phyloP scores from a whole-genome alignment of 331 rosid species.

The Telfairia occidentalis region DNA sequence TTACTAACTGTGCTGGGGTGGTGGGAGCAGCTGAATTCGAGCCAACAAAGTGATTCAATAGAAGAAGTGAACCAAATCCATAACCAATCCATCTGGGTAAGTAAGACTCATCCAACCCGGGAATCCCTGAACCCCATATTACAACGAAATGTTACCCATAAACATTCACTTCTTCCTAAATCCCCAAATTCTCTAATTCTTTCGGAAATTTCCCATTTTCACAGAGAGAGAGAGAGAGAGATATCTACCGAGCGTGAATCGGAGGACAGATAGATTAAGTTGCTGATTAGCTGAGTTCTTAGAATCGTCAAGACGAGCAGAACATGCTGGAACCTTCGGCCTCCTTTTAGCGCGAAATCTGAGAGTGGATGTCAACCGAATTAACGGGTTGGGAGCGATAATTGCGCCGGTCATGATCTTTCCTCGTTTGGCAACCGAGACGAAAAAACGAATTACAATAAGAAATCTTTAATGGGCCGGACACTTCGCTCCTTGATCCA shows the following conservation, averaged over 20 bases:
- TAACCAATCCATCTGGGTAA: conserved; percentile 96
- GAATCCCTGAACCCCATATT: conserved; percentile 45
- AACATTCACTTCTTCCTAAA: background rate
- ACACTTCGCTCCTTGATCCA: background rate
- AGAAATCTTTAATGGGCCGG: background rate
- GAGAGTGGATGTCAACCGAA: conserved; percentile 17
- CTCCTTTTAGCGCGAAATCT: conserved; percentile 25
- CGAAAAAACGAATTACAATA: background rate
- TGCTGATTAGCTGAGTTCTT: conserved; percentile 30
- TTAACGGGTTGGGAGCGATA: conserved; percentile 21
- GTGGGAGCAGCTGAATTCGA: conserved; percentile 31
- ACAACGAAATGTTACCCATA: background rate
- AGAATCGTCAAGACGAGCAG: conserved; percentile 48
- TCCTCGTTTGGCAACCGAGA: conserved; percentile 7
- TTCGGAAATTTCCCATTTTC: background rate
- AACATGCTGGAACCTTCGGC: conserved; percentile 19
- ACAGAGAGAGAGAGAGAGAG: background rate
- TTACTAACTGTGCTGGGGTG: conserved; percentile 58
- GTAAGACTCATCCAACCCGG: conserved; percentile 91
- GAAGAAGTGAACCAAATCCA: conserved; percentile 73
- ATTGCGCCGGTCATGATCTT: conserved; percentile 22
- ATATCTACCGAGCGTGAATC: conserved; percentile 70
- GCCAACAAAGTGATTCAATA: conserved; percentile 60
- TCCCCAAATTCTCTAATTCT: background rate
- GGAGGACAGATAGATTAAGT: conserved; percentile 79